Percentiles rank a stretch among this genome's conserved stretches.
These are phyloP conservation scores for Limtongozyma cylindracea DNA, from an alignment of 805 yeast genomes.

Conservation along the genomic window DNA sequence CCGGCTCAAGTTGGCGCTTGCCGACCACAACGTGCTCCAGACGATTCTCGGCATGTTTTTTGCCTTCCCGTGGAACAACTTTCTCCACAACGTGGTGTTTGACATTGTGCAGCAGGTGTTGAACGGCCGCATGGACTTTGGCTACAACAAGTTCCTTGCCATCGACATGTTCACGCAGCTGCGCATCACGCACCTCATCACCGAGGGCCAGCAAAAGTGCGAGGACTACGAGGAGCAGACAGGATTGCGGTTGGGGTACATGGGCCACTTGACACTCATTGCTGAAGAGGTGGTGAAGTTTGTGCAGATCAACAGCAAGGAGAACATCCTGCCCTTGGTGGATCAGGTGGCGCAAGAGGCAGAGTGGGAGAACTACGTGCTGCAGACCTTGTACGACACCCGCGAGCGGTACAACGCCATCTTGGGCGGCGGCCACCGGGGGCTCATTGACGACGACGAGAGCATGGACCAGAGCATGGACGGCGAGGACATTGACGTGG, in stretches of 20 bases:
- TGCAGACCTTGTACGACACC: constrained; percentile 61
- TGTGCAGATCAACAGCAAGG: constrained; percentile 8
- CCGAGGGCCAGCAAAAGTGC: constrained; percentile 17
- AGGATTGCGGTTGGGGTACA: constrained; percentile 7
- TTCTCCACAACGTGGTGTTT: constrained; percentile 18
- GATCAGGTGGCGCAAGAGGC: constrained; percentile 13
- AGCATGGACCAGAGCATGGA: constrained; percentile 1
- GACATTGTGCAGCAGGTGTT: constrained; percentile 20
- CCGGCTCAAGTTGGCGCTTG: constrained; percentile 13
- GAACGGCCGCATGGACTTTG: constrained; percentile 21
- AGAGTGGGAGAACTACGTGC: constrained; percentile 66
- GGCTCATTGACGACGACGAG: constrained; percentile 8
- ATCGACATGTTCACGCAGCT: constrained; percentile 32
- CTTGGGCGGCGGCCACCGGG: constrained; percentile 44
- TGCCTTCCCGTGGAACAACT: constrained; percentile 20
- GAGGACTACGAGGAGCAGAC: constrained; percentile 6
- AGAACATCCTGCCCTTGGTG: constrained; percentile 5
- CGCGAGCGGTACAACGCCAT: constrained; percentile 88
- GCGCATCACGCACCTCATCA: constrained; percentile 14
- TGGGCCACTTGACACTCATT: constrained; percentile 9
- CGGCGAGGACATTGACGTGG: constrained; percentile 8
- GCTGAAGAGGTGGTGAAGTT: constrained; percentile 10
- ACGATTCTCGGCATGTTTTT: constrained; percentile 17
- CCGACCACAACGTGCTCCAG: constrained; percentile 15
- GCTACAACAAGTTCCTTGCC: constrained; percentile 18